Base-by-base conservation (phyloP, 306 rosid genomes). In the Gillenia trifoliata region DNA sequence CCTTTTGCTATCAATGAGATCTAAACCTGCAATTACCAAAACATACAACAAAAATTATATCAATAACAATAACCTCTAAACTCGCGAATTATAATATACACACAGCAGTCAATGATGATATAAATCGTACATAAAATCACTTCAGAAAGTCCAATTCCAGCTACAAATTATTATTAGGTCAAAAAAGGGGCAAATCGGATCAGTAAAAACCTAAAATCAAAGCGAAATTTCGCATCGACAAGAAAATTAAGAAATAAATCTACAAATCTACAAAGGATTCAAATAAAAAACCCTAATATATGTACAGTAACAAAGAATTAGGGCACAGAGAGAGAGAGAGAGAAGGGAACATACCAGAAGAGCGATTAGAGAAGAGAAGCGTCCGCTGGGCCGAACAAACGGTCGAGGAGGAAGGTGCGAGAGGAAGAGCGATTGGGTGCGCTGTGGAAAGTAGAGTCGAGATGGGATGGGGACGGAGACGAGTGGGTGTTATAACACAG, bases 11-110 rank as follows among this genome's bases (percentile, higher is more conserved):
- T 8, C 9, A 45, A 45, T 1, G 40, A 40, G 68, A 64, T 72
- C 56, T 29, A 64, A 70, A 64, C 56, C 80, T 80, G 74, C 77
- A 55, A 43, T 17, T 12, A 16, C 5, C 26, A 61, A 38, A 22
- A n/a, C 13, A 31, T n/a, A 1, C 10, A 59, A 59, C 34, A 5
- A 59, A 59, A 57, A 23, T 0, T 1, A 22, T 9, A 62, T 47
- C 11, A 31, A 29, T 2, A 28, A 20, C 31, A 31, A 26, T n/a
- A 68, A 55, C 26, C 28, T 20, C 43, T n/a, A 25, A 25, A 15
- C 13, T 11, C 68, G 16, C 17, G 11, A 26, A 57, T 72, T 20
- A 71, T 12, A 36, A 11, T 34, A 5, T 1, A n/a, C 28, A 33
- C 29, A 8, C 43, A 31, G 1, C 6, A 29, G 2, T 16, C 19